Conservation (phyloP, 2,329 filamentous ascomycete genomes). For the Aureobasidium musti region DNA sequence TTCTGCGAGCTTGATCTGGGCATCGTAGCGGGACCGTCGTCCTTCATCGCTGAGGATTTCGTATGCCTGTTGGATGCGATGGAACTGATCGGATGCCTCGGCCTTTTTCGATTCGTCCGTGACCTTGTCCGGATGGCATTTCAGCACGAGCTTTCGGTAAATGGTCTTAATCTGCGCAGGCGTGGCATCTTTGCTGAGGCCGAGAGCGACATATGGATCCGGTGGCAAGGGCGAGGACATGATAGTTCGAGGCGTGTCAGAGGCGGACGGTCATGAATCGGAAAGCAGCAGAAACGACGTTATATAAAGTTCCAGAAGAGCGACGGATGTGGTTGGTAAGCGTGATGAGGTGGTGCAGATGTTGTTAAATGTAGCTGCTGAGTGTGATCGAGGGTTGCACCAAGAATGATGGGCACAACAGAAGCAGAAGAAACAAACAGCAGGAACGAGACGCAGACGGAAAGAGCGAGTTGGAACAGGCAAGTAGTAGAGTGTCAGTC, state of each 20-base stretch:
- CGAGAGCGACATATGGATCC: conserved; percentile 83
- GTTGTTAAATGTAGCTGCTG: conserved; percentile 16
- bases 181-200: conserved; percentile 69
- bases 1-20: conserved; percentile 67
- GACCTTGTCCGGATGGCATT: conserved; percentile 68
- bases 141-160: conserved; percentile 88
- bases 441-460: not conserved
- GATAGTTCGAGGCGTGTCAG: conserved; percentile 28
- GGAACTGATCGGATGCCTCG: conserved; percentile 82
- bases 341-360: conserved; percentile 10
- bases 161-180: conserved; percentile 81
- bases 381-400: conserved; percentile 22
- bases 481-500: no score
- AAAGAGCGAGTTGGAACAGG: conserved; percentile 5
- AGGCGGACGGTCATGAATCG: not conserved
- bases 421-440: conserved; percentile 8
- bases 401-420: conserved; percentile 9
- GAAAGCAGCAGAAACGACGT: not conserved
- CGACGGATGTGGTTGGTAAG: conserved; percentile 2
- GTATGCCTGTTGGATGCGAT: conserved; percentile 89
- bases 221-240: conserved; percentile 54
- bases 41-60: conserved; percentile 81
- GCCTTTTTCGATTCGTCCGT: conserved; percentile 67
- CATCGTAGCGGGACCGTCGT: conserved; percentile 74
- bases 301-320: not conserved